phyloP scores from a whole-genome alignment of 805 yeast genomes.

The Myxozyma geophila region DNA sequence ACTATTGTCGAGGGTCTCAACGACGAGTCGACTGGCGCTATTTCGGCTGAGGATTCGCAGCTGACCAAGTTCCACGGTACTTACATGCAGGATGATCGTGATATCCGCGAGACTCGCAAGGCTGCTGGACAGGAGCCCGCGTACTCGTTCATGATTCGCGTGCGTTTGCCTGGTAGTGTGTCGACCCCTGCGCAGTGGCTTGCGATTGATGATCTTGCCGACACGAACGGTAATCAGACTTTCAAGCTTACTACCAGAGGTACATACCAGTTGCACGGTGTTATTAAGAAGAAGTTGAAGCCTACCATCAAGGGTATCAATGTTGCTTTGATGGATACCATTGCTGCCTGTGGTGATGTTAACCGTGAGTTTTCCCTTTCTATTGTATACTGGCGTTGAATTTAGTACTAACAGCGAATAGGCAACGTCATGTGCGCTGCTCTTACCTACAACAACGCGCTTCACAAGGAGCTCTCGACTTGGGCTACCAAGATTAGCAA shows the following conservation, averaged over 20 bases:
- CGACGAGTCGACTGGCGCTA: constrained; percentile 87
- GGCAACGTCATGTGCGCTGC: constrained; percentile 88
- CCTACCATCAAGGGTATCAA: constrained; percentile 93
- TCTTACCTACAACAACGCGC: constrained; percentile 79
- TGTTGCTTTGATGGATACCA: constrained; percentile 84
- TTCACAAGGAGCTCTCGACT: constrained; percentile 74
- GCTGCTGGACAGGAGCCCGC: constrained; percentile 93
- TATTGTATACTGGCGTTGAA: neutral
- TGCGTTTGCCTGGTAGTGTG: constrained; percentile 90
- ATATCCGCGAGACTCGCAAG: constrained; percentile 89
- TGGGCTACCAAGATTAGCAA: constrained; percentile 73
- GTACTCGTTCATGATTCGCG: constrained; percentile 95
- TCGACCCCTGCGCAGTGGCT: constrained; percentile 91
- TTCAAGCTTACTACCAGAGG: constrained; percentile 95
- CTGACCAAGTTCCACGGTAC: constrained; percentile 97
- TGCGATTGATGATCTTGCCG: constrained; percentile 76
- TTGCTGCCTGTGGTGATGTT: constrained; percentile 98
- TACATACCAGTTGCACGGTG: constrained; percentile 94
- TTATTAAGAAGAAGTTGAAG: constrained; percentile 84
- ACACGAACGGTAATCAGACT: constrained; percentile 87
- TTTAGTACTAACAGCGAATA: neutral
- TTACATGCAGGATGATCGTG: constrained; percentile 98
- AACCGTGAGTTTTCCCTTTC: constrained; percentile 55
- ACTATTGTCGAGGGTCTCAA: constrained; percentile 84
- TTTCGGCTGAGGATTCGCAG: constrained; percentile 88